phyloP scores from a whole-genome alignment of 2,329 filamentous ascomycete species.

The Bipolaris cookei region DNA sequence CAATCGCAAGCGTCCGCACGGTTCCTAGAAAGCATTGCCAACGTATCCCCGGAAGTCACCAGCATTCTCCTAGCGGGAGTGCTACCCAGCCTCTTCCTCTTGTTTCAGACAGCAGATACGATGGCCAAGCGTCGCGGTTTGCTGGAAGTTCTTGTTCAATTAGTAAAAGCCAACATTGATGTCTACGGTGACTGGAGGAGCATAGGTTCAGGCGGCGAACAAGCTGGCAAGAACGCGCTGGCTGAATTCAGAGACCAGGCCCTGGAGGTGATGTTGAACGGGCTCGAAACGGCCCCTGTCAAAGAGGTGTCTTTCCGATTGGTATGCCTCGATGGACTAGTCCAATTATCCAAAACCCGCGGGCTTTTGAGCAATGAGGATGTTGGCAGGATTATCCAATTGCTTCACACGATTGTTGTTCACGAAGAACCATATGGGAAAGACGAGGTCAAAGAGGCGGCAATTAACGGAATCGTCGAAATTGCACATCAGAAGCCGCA shows the following conservation, averaged over 20 bases:
- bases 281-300: slow-evolving; percentile 52
- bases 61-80: slow-evolving; percentile 62
- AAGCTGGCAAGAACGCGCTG: slow-evolving; percentile 46
- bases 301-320: slow-evolving; percentile 59
- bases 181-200: slow-evolving; percentile 64
- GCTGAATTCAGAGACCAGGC: slow-evolving; percentile 51
- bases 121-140: slow-evolving; percentile 68
- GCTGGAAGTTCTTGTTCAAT: slow-evolving; percentile 64
- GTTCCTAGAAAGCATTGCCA: slow-evolving; percentile 64
- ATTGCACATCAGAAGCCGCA: slow-evolving; percentile 68
- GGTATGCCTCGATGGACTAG: slow-evolving; percentile 53
- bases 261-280: slow-evolving; percentile 52
- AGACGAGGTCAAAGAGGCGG: slow-evolving; percentile 64
- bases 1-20: slow-evolving; percentile 69
- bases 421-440: slow-evolving; percentile 63
- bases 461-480: slow-evolving; percentile 64
- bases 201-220: slow-evolving; percentile 46
- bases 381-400: slow-evolving; percentile 60
- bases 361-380: slow-evolving; percentile 52
- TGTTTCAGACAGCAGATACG: slow-evolving; percentile 67
- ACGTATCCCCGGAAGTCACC: slow-evolving; percentile 62
- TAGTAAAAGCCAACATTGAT: slow-evolving; percentile 64
- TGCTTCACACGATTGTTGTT: slow-evolving; percentile 66
- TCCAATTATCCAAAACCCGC: slow-evolving; percentile 52
- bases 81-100: slow-evolving; percentile 63